phyloP scores from a whole-genome alignment of 345 rosid species.

The Salix suchowensis region DNA sequence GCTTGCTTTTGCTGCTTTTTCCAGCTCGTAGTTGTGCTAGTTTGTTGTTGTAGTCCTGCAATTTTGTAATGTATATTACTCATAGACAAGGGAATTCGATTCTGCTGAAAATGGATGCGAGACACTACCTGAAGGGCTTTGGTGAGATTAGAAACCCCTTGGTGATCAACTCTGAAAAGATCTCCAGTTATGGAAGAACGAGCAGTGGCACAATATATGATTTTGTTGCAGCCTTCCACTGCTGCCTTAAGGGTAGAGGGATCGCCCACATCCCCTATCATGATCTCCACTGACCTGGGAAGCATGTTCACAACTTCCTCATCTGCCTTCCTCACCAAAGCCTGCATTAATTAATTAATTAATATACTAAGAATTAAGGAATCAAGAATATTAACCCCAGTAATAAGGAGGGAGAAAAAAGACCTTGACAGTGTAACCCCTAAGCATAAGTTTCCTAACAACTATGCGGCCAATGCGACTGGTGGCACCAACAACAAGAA shows the following conservation, averaged over 20 bases:
- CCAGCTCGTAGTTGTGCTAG: conserved; percentile 84
- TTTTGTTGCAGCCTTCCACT: conserved; percentile 79
- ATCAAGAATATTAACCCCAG: neutral
- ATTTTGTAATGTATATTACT: neutral
- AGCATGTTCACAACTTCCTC: conserved; percentile 65
- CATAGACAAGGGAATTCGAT: too few species aligned
- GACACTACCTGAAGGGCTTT: conserved; percentile 73
- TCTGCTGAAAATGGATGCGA: neutral
- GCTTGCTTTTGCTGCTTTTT: conserved; percentile 96
- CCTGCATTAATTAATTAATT: conserved; percentile 28
- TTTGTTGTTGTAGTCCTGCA: conserved; percentile 77
- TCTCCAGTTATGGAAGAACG: conserved; percentile 84
- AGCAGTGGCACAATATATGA: conserved; percentile 93
- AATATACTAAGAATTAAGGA: neutral
- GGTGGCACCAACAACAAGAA: conserved; percentile 88
- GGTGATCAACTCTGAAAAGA: conserved; percentile 82
- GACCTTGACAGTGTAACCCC: conserved; percentile 90
- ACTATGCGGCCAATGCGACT: conserved; percentile 91
- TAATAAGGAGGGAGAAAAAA: neutral
- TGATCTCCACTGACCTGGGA: conserved; percentile 84
- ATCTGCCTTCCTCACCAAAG: conserved; percentile 70
- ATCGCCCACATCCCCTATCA: conserved; percentile 86
- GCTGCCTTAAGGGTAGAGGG: conserved; percentile 62
- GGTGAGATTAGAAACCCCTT: conserved; percentile 82
- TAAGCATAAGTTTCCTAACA: conserved; percentile 91